A percentile compares a stretch with the other conserved stretches of the same genome.
These are phyloP conservation scores for Pseudocercospora macadamiae DNA, from an alignment of 2,329 filamentous ascomycete species.

Conservation along the genomic window DNA sequence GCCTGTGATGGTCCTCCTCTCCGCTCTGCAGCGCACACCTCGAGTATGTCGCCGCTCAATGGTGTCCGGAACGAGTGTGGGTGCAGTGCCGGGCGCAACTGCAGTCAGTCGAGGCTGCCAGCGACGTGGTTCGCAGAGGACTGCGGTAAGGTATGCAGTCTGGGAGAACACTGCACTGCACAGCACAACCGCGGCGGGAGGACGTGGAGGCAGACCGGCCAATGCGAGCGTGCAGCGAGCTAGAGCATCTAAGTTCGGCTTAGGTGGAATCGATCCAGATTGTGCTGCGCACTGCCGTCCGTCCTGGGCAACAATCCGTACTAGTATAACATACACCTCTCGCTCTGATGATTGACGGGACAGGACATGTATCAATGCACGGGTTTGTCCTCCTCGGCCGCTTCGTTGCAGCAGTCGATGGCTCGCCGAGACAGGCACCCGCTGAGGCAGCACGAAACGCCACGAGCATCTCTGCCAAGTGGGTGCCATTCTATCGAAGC, in stretches of 20 bases:
- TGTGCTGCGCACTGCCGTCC: background rate
- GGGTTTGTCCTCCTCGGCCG: too few species aligned
- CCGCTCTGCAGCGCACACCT: background rate
- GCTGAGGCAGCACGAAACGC: too few species aligned
- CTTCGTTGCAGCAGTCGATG: too few species aligned
- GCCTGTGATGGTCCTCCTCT: background rate
- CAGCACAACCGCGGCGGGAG: too few species aligned
- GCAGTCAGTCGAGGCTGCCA: background rate
- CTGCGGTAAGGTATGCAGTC: background rate
- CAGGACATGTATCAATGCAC: too few species aligned
- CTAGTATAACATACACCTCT: too few species aligned
- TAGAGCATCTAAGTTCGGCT: background rate
- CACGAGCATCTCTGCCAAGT: too few species aligned
- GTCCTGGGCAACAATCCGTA: background rate
- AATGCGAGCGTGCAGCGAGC: background rate
- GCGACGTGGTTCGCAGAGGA: background rate
- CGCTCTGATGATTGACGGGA: too few species aligned
- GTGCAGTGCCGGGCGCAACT: background rate
- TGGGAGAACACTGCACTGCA: background rate
- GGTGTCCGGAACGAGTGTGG: conserved; percentile 3
- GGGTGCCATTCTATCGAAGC: too few species aligned
- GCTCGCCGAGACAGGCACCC: too few species aligned
- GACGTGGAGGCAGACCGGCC: too few species aligned
- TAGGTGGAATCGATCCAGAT: background rate
- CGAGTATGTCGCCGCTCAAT: background rate